phyloP scores from a whole-genome alignment of 495 filamentous ascomycete genomes.

The Gamarada debralockiae region DNA sequence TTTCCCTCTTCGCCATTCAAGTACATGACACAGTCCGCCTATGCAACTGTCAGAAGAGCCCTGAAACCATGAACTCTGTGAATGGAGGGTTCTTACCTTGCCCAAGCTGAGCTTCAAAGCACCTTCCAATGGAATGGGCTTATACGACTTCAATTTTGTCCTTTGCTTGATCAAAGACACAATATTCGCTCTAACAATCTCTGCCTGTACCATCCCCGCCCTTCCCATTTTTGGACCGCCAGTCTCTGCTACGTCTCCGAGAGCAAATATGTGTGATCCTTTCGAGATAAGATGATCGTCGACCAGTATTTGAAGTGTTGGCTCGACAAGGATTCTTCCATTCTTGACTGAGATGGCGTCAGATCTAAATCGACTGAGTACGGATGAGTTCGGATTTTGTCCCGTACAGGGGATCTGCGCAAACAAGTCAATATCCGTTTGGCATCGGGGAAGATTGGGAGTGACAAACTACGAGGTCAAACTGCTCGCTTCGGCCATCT shows the following conservation, averaged over 20 bases:
- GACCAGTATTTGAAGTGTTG: constrained; percentile 54
- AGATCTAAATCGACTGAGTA: constrained; percentile 26
- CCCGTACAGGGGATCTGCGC: constrained; percentile 48
- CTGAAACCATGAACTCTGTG: too few species aligned
- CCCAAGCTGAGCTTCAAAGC: too few species aligned
- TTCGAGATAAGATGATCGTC: constrained; percentile 12
- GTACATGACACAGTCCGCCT: too few species aligned
- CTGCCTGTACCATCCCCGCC: constrained; percentile 47
- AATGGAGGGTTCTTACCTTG: too few species aligned
- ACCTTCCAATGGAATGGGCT: neutral
- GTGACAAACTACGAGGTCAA: constrained; percentile 36
- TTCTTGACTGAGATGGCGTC: neutral
- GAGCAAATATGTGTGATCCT: constrained; percentile 41
- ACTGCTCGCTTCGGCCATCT: constrained; percentile 28
- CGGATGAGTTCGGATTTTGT: constrained; percentile 51
- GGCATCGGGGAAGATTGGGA: neutral
- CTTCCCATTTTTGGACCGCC: constrained; percentile 51
- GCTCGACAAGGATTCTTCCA: constrained; percentile 30
- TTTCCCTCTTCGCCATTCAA: too few species aligned
- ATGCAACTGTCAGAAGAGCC: too few species aligned
- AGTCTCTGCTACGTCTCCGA: constrained; percentile 60
- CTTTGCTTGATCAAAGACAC: constrained; percentile 35
- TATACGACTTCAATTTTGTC: neutral
- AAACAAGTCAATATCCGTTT: constrained; percentile 11
- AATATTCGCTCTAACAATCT: constrained; percentile 51